Percentiles rank a stretch among this genome's conserved stretches.
Evolutionary conservation across 1,284 basidiomycete genomes (phyloP).

Genomic region (Butyriboletus appendiculatus): DNA sequence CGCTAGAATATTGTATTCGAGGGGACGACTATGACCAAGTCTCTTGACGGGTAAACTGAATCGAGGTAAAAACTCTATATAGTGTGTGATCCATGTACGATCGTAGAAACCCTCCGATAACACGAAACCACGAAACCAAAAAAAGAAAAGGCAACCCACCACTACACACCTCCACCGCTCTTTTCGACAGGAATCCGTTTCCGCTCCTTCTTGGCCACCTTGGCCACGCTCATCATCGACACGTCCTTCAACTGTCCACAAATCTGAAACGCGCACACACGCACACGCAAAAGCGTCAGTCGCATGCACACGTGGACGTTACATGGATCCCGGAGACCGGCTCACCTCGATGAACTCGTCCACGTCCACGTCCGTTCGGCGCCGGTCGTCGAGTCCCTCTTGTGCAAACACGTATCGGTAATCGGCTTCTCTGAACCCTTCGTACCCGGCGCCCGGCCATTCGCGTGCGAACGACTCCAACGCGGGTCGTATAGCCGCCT

Average conservation of each 20-base stretch:
- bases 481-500: slow-evolving; percentile 40
- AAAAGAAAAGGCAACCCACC: neutral
- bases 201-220: slow-evolving; percentile 44
- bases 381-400: slow-evolving; percentile 56
- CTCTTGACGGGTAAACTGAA: no score
- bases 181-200: slow-evolving; percentile 81
- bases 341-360: slow-evolving; percentile 81
- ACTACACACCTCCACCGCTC: slow-evolving; percentile 79
- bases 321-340: no score
- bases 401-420: slow-evolving; percentile 76
- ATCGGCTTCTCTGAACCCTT: slow-evolving; percentile 54
- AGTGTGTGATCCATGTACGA: neutral
- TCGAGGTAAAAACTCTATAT: neutral
- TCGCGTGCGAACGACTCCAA: slow-evolving; percentile 39
- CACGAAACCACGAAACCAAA: neutral
- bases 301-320: no score
- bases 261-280: slow-evolving; percentile 45
- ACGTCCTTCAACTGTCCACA: slow-evolving; percentile 84
- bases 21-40: no score
- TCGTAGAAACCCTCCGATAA: neutral
- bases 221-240: slow-evolving; percentile 52
- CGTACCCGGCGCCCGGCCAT: slow-evolving; percentile 53
- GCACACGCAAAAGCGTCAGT: neutral
- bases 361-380: slow-evolving; percentile 58
- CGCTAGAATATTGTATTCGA: no score